Evolutionary conservation across 257 asterid genomes (phyloP), one percentile per base, ranked within the genome.

Genomic region (Parsonsia alboflavescens): DNA sequence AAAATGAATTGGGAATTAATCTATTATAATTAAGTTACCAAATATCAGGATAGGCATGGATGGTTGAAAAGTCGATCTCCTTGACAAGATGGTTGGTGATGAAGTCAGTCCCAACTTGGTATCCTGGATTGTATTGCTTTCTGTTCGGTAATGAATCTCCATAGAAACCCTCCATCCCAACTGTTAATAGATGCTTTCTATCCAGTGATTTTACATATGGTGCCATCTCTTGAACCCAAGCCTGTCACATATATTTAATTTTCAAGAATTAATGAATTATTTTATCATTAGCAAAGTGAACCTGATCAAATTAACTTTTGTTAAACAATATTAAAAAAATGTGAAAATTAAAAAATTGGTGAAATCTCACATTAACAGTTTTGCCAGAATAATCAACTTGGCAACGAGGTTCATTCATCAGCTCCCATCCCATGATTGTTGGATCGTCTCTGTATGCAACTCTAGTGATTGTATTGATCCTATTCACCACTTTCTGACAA

Each of bases 401-500:
- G 80, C 96, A 88, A 26, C 97, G 97, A 39, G 97, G 97, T 82
- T 92, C 97, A 46, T 92, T 90, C 57, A 92, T 92, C 76, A 92
- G 96, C 75, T 92, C 97, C 97, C 97, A 92, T 7, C 96, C 96
- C 97, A 92, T 92, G 77, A 92, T 90, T 1, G 88, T 87, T 5
- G 97, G 82, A 1, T 92, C 96, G 36, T 92, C 96, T 71, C 10
- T 80, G 80, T 90, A 92, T 3, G 83, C 78, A 13, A 76, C 73
- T 71, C 81, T 67, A 6, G 86, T 88, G 0, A 88, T 78, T 26
- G 90, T 86, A 83, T 90, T 92, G 39, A 86, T 2, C 73, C 97
- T 87, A 42, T 89, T 90, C 70, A 92, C 73, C 2, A 92, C 88
- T 75, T 70, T 90, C 97, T 91, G 90, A 83, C 84, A 22, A 46